Evolutionary conservation across 2,329 filamentous ascomycete genomes (phyloP), one percentile per base, ranked within the genome.

Genomic region (Simplicillium sp.): DNA sequence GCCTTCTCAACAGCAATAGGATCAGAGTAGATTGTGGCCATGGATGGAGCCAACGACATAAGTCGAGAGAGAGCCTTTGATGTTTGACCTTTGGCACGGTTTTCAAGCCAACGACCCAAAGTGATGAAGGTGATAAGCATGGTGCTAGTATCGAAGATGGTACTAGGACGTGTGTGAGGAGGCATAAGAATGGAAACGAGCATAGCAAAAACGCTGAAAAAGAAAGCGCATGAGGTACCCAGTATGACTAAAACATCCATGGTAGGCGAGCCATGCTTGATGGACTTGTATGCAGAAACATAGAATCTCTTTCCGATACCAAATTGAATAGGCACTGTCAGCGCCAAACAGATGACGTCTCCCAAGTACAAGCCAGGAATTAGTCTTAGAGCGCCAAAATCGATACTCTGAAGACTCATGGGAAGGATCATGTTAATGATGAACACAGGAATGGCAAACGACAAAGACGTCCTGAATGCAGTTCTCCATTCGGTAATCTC

Each of bases 61-160:
- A 98, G 77, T 17, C 82, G 77, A 7, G 90, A 97, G 3, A 98
- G 74, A 1, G 92, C 92, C 57, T 87, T 92, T 5, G 89, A 96
- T 0, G 92, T 98, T 64, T 97, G 87, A 0, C 92, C 92, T 66
- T 97, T 98, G 39, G 92, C 92, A 14, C 82, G 72, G 57, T 97
- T 98, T 63, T 98, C 92, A 14, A 98, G 66, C 66, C 84, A 98
- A 29, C 92, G 82, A 4, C 92, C 87, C 3, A 98, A 66, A 1
- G 84, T 88, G 59, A 96, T 87, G 58, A 98, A 97, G 0, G 88
- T 95, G 59, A 98, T 89, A 39, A 98, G 73, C 92, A 97, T 98
- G 16, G 88, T 95, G 62, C 89, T 96, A 1, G 92, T 98, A 56
- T 98, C 92, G 54, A 98, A 98, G 13, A 96, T 84, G 2, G 88